phyloP scores from a whole-genome alignment of 2,329 filamentous ascomycete species.

The Aspergillus fumigatus region DNA sequence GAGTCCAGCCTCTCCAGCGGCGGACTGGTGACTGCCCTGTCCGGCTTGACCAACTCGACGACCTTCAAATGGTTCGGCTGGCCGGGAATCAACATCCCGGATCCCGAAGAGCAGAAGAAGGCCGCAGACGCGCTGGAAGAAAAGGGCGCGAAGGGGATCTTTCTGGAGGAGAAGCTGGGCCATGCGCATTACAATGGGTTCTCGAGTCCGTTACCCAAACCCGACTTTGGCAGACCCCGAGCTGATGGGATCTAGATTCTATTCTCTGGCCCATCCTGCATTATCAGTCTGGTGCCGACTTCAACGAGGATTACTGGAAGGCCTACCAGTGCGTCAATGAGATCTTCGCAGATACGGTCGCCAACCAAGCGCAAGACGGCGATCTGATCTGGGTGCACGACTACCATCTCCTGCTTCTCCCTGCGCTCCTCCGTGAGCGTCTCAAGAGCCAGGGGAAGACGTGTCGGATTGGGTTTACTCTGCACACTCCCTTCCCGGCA shows the following conservation, averaged over 20 bases:
- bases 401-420: conserved; percentile 94
- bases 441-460: conserved; percentile 65
- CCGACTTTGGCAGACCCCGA: conserved; percentile 1
- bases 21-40: conserved; percentile 83
- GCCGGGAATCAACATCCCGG: conserved; percentile 83
- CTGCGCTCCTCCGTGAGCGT: conserved; percentile 75
- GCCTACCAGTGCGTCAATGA: conserved; percentile 87
- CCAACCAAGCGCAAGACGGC: conserved; percentile 74
- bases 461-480: conserved; percentile 90
- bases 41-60: conserved; percentile 80
- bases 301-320: conserved; percentile 82
- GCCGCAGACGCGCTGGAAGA: conserved; percentile 70
- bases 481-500: conserved; percentile 91
- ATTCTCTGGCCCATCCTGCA: conserved; percentile 97
- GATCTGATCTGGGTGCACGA: conserved; percentile 95
- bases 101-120: conserved; percentile 60
- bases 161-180: conserved; percentile 79
- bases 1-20: conserved; percentile 86
- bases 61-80: conserved; percentile 96
- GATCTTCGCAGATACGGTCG: conserved; percentile 78
- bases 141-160: conserved; percentile 79
- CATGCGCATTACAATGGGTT: conserved; percentile 96
- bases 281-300: conserved; percentile 92
- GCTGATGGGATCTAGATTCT: conserved; percentile 57
- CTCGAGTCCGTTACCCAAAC: conserved; percentile 58